Evolutionary conservation across 2,329 filamentous ascomycete species (phyloP), one percentile per base, ranked within the genome.

Genomic region (Fusarium incarnatum): DNA sequence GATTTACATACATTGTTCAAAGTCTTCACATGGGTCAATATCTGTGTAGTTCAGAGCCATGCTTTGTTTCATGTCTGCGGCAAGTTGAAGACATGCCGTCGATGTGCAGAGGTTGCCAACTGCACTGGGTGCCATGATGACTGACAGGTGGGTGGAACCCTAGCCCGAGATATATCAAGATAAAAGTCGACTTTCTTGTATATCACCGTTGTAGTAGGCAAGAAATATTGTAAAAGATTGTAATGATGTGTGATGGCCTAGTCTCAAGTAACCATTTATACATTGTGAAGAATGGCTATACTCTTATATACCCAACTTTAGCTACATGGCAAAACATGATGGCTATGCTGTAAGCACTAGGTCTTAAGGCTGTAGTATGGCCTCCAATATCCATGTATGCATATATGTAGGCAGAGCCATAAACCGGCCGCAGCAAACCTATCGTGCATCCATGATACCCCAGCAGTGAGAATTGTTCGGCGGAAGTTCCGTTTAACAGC

Each of bases 21-120:
- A 93, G 73, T 92, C 80, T n/a, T 83, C 85, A 72, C 91, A 93
- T 3, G 91, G 87, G 75, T 93, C 89, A 41, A 93, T 81, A 4
- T 87, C 78, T 63, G 86, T 82, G 77, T 91, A 89, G 53, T 89
- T 68, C 13, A 73, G 67, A 3, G 77, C 74, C 1, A 79, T 16
- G 20, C 47, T 62, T 23, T 55, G 22, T 20, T 55, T 59, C 37
- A 59, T 59, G 48, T 59, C 56, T n/a, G 22, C 16, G 25, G 56
- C 56, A 11, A 59, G 37, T 22, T 59, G 37, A 44, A 55, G 18
- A 37, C 56, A 59, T 54, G 56, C 28, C 22, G 48, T 45, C 4
- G 56, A 54, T 15, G 41, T 49, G 16, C 49, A 60, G 27, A 60
- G 30, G 10, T 32, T 22, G 40, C 40, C 27, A 11, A 16, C 18